Conservation (phyloP, 768 basidiomycete genomes). For the Xerocomellus chrysenteron region DNA sequence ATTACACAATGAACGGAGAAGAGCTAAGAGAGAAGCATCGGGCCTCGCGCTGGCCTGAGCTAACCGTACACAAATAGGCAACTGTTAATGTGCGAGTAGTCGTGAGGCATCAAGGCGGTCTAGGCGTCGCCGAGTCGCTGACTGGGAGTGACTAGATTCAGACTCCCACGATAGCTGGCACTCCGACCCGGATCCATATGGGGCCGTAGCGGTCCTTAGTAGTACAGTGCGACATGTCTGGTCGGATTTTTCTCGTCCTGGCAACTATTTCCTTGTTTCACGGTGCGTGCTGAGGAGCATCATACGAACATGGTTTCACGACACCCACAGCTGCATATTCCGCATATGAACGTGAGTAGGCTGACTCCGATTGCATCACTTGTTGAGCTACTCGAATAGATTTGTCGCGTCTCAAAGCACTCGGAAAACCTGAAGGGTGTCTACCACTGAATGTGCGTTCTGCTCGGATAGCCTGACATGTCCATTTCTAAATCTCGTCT, state of each 20-base stretch:
- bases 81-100: too few species aligned
- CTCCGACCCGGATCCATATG: too few species aligned
- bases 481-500: background rate
- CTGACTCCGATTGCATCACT: slow-evolving; percentile 24
- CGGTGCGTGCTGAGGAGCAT: slow-evolving; percentile 36
- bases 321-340: slow-evolving; percentile 65
- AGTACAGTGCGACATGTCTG: slow-evolving; percentile 39
- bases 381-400: slow-evolving; percentile 43
- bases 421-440: slow-evolving; percentile 65
- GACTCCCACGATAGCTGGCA: too few species aligned
- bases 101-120: too few species aligned
- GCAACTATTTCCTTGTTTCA: slow-evolving; percentile 53
- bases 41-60: too few species aligned
- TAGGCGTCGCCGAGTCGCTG: too few species aligned
- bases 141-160: too few species aligned
- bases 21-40: too few species aligned
- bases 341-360: slow-evolving; percentile 67
- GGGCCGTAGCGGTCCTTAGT: background rate
- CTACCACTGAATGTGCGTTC: slow-evolving; percentile 61
- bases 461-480: background rate
- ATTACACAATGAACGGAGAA: too few species aligned
- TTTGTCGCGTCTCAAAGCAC: slow-evolving; percentile 71
- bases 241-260: slow-evolving; percentile 45
- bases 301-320: background rate
- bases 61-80: too few species aligned